Base-by-base conservation (phyloP, 441 rosid genomes). In the Mallotus repandus region DNA sequence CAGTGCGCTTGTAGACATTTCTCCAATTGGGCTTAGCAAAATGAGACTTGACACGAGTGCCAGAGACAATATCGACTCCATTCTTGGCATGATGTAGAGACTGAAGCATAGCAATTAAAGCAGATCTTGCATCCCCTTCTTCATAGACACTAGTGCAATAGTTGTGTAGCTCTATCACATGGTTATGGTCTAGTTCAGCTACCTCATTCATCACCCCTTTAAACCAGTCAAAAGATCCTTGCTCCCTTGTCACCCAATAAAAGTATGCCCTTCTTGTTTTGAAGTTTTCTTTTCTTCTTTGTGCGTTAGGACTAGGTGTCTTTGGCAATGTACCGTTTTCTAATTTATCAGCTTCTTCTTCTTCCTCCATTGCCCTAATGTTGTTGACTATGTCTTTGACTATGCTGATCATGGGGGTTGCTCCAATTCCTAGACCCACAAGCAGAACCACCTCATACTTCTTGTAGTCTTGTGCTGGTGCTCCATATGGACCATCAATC, bases 191-290 rank as follows among this genome's bases (percentile, higher is more conserved):
- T 85, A 89, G 66, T 70, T 90, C 98, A 0, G 94, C 88, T 25
- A 89, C 97, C 78, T 95, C 99, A 54, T 95, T 85, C 99, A 95
- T 95, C 35, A 93, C 85, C 55, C 95, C 97, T 77, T 93, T 95
- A 77, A 95, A 95, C 99, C 99, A 96, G 49, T 96, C 97, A 74
- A 93, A 96, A 14, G 99, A 96, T 0, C 97, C 99, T 72, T 95
- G 99, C 58, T 95, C 99, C 35, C 96, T 75, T 1, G 99, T 93
- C 35, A 91, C 97, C 99, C 98, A 96, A 18, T 96, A 93, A 83
- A 93, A 93, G 79, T 91, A 96, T 22, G 99, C 98, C 68, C 91
- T 91, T 50, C 79, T 86, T 19, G 95, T 89, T 81, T 66, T 90
- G 79, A 95, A 90, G 63, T 70, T 75, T 1, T 90, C 91, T 80